phyloP scores from a whole-genome alignment of 306 rosid species.

The Carpinus fangiana region DNA sequence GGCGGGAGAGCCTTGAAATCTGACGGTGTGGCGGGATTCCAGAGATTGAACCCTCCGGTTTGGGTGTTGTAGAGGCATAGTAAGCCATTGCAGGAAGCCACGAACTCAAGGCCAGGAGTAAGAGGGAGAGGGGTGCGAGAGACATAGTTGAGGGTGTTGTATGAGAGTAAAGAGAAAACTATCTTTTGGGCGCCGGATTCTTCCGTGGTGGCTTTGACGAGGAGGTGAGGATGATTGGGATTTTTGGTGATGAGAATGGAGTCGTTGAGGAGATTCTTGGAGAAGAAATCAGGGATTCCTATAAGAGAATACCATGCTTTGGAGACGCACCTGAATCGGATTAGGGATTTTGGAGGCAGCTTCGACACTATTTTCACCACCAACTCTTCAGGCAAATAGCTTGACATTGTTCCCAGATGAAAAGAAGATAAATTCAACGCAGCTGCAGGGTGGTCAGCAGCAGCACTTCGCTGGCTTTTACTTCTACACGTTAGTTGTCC shows the following conservation, averaged over 20 bases:
- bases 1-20: not conserved
- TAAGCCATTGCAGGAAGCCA: not conserved
- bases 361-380: not conserved
- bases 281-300: not conserved
- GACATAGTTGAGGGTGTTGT: not conserved
- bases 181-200: no score
- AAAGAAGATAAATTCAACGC: no score
- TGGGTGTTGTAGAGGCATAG: not conserved
- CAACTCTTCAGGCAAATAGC: not conserved
- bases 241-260: not conserved
- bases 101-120: not conserved
- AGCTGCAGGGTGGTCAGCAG: no score
- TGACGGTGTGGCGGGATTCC: not conserved
- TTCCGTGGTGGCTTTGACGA: not conserved
- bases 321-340: not conserved
- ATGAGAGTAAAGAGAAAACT: not conserved
- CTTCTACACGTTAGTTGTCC: no score
- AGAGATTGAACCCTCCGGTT: not conserved
- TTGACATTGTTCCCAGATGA: not conserved
- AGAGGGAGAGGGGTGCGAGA: not conserved
- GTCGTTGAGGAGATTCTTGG: not conserved
- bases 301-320: not conserved
- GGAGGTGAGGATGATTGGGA: not conserved
- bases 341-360: not conserved
- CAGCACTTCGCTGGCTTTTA: no score